Conservation (phyloP, 768 basidiomycete species). For the Collybia nuda region DNA sequence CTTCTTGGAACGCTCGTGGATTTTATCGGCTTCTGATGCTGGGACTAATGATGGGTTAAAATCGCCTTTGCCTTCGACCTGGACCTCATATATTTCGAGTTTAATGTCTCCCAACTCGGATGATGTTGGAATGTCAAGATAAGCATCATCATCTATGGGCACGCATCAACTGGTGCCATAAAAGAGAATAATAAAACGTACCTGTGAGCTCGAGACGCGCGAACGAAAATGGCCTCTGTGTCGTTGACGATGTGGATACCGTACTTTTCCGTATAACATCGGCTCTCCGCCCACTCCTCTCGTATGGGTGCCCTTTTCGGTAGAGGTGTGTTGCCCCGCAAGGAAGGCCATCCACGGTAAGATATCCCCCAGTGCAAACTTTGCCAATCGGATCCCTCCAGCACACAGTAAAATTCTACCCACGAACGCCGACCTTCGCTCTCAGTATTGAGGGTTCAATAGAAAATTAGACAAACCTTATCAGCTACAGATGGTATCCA, state of each 20-base stretch:
- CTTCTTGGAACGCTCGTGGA: constrained; percentile 5
- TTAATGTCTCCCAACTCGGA: constrained; percentile 13
- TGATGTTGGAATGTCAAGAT: constrained; percentile 4
- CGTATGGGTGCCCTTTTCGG: neutral
- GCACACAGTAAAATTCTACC: too few relatives aligned
- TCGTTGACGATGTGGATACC: constrained; percentile 4
- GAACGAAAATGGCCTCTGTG: constrained; percentile 13
- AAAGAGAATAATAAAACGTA: neutral
- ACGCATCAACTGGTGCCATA: neutral
- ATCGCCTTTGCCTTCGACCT: neutral
- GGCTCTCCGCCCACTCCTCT: neutral
- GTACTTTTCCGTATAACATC: neutral
- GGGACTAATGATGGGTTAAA: neutral
- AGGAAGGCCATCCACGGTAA: too few relatives aligned
- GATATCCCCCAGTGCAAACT: neutral
- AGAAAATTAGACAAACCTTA: constrained; percentile 14
- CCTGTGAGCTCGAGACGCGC: constrained; percentile 19
- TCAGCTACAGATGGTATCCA: constrained; percentile 27
- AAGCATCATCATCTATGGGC: constrained; percentile 18
- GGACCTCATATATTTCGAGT: constrained; percentile 6
- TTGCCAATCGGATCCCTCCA: neutral
- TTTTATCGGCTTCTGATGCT: neutral
- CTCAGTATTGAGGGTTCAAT: too few relatives aligned
- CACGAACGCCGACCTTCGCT: too few relatives aligned
- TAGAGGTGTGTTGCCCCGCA: neutral